Conservation (phyloP, 306 rosid species). For the Pueraria montana region DNA sequence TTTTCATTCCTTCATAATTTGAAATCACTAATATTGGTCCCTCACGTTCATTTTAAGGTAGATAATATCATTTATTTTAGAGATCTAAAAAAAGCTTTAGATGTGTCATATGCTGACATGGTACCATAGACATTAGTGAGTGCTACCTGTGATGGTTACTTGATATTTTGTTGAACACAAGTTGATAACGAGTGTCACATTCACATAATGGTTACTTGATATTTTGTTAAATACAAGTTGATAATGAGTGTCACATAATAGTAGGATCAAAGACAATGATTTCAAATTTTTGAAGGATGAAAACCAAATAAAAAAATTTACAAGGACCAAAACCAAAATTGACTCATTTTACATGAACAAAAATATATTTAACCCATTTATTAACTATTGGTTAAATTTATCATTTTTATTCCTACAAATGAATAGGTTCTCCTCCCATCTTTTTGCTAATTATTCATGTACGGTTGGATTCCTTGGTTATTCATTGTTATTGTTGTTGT, state of each 20-base stretch:
- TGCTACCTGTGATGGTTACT: neutral
- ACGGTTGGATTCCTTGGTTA: neutral
- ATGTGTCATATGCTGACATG: neutral
- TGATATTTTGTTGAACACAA: neutral
- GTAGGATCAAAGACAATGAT: too few species aligned
- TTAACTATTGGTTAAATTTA: neutral
- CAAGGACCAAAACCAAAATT: too few species aligned
- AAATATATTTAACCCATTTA: neutral
- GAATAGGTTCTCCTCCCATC: neutral
- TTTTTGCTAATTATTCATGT: neutral
- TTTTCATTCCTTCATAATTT: neutral
- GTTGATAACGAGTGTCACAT: too few species aligned
- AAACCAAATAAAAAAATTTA: too few species aligned
- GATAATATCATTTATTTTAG: too few species aligned
- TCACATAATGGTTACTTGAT: too few species aligned
- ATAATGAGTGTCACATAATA: too few species aligned
- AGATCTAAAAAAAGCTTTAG: too few species aligned
- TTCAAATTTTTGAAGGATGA: neutral
- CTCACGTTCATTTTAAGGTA: too few species aligned
- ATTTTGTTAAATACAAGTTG: too few species aligned
- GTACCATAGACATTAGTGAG: neutral
- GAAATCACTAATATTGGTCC: neutral
- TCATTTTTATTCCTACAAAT: neutral
- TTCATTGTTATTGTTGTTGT: conserved; percentile 22
- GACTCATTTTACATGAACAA: too few species aligned